Evolutionary conservation across 2,329 filamentous ascomycete species (phyloP).

Genomic region (Ophiognomonia clavigignenti-juglandacearum): DNA sequence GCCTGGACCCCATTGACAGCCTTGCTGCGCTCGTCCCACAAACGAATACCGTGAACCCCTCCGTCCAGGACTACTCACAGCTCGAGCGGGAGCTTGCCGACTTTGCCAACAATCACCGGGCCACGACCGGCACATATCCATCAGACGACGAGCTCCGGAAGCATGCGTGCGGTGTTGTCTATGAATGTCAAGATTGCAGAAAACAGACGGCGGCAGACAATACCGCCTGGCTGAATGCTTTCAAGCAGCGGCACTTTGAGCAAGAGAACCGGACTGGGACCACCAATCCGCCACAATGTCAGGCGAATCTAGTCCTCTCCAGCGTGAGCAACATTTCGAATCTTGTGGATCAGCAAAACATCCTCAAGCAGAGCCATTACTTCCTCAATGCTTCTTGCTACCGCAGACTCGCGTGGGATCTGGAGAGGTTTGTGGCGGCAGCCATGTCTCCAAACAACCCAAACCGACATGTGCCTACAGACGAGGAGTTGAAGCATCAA

Average conservation of each 20-base stretch:
- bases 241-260: constrained; percentile 41
- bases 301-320: background rate
- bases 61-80: constrained; percentile 52
- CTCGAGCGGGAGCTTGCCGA: constrained; percentile 52
- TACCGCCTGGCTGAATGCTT: constrained; percentile 45
- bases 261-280: constrained; percentile 15
- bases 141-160: constrained; percentile 50
- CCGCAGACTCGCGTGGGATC: constrained; percentile 47
- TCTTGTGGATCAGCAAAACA: background rate
- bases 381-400: constrained; percentile 59
- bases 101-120: constrained; percentile 41
- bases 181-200: constrained; percentile 58
- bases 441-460: constrained; percentile 57
- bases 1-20: constrained; percentile 48
- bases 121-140: constrained; percentile 38
- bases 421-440: constrained; percentile 47
- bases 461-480: constrained; percentile 52
- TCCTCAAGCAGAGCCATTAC: constrained; percentile 25
- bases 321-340: background rate
- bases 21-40: constrained; percentile 38
- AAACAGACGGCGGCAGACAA: constrained; percentile 60
- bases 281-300: constrained; percentile 14
- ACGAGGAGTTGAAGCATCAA: constrained; percentile 60
- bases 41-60: constrained; percentile 55
- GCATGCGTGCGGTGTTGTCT: constrained; percentile 57